phyloP scores from a whole-genome alignment of 2,329 filamentous ascomycete species.

The Knufia fluminis region DNA sequence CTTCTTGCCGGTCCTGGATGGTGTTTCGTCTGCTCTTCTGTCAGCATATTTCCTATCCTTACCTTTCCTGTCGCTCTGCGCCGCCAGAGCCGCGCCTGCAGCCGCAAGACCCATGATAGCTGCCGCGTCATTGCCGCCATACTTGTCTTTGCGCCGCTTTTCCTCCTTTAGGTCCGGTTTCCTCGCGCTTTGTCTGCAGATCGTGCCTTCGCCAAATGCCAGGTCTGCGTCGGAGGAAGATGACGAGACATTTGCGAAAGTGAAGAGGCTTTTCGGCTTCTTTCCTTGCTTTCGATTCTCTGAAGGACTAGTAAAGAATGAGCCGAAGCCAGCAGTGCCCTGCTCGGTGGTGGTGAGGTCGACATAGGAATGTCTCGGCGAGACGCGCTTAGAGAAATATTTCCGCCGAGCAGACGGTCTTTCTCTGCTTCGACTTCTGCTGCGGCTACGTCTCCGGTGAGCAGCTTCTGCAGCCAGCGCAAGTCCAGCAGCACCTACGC shows the following conservation, averaged over 20 bases:
- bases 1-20: constrained; percentile 1
- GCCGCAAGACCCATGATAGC: constrained; percentile 41
- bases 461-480: constrained; percentile 29
- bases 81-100: constrained; percentile 38
- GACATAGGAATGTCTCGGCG: constrained; percentile 53
- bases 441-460: constrained; percentile 25
- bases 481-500: constrained; percentile 29
- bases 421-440: constrained; percentile 26
- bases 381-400: constrained; percentile 30
- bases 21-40: constrained; percentile 11
- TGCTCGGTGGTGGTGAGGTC: constrained; percentile 55
- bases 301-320: constrained; percentile 55
- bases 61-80: constrained; percentile 26
- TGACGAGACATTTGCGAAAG: constrained; percentile 54
- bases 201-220: constrained; percentile 54
- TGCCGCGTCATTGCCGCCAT: constrained; percentile 28
- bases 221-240: constrained; percentile 60
- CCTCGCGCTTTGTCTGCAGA: constrained; percentile 24
- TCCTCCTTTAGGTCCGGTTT: constrained; percentile 26
- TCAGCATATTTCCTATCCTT: constrained; percentile 17
- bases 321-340: constrained; percentile 46
- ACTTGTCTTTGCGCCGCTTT: constrained; percentile 19
- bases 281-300: constrained; percentile 40
- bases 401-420: constrained; percentile 29
- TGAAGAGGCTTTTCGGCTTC: constrained; percentile 41